Percentiles rank a stretch among this genome's conserved stretches.
phyloP scores from a whole-genome alignment of 2,329 filamentous ascomycete species.

The Immersiporthe knoxdaviesiana region DNA sequence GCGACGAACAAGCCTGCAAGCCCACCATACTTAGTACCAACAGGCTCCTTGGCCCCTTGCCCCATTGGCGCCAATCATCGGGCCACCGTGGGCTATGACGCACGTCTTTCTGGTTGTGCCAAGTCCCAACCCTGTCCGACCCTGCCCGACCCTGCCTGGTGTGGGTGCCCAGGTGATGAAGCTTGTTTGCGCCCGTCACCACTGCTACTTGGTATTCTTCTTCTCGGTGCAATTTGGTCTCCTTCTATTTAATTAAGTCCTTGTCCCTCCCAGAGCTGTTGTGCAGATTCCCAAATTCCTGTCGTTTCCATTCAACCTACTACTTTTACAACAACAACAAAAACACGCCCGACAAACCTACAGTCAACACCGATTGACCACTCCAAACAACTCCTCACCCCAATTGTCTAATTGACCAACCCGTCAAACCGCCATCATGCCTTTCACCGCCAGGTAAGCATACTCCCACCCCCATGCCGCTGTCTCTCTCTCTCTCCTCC shows the following conservation, averaged over 20 bases:
- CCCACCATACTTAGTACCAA: too few species aligned
- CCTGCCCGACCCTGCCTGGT: background rate
- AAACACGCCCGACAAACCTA: background rate
- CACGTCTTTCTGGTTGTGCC: background rate
- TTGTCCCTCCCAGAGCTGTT: slow-evolving; percentile 20
- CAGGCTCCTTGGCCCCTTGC: too few species aligned
- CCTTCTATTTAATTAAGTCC: slow-evolving; percentile 26
- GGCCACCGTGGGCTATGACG: slow-evolving; percentile 14
- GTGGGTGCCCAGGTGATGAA: slow-evolving; percentile 10
- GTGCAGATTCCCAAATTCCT: background rate
- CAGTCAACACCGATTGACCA: background rate
- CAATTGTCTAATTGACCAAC: background rate
- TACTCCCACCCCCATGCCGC: background rate
- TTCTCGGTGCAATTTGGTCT: slow-evolving; percentile 21
- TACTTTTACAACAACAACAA: too few species aligned
- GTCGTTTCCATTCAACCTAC: background rate
- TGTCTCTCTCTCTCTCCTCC: background rate
- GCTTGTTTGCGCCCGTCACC: slow-evolving; percentile 23
- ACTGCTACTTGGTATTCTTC: background rate
- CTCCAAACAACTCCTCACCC: background rate
- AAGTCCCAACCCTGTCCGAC: slow-evolving; percentile 1
- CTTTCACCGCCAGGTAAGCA: slow-evolving; percentile 62
- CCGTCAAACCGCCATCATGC: slow-evolving; percentile 47
- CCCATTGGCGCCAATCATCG: slow-evolving; percentile 15
- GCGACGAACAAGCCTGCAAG: slow-evolving; percentile 5